Base-by-base conservation (phyloP, 2,329 filamentous ascomycete species). In the Talaromyces piceae region DNA sequence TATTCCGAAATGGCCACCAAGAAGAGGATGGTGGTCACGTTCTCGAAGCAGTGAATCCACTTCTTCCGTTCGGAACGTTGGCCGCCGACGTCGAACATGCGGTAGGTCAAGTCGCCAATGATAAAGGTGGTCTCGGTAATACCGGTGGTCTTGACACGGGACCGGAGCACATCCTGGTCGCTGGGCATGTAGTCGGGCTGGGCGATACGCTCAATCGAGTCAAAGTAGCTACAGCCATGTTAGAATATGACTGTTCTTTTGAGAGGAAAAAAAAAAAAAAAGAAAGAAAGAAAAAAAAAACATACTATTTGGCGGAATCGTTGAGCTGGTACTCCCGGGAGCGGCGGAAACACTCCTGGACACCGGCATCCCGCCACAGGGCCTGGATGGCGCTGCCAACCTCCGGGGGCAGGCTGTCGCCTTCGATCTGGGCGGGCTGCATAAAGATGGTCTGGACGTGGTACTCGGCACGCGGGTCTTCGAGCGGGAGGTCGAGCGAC, bases 11-110 rank as follows among this genome's bases (percentile, higher is more conserved):
- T 95, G 72, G 91, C 91, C 59, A 96, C 91, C 51, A 95, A 76
- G 83, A 96, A 96, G 33, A 96, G 86, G 61, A 96, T 95, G 8
- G 91, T 95, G 7, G 90, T 95, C 64, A 96, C 91, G 63, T 96
- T 95, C 77, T 96, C 91, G 73, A 96, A 96, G 76, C 91, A 95
- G 77, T 96, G 91, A 62, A 96, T 96, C 91, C 91, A 96, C 82
- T 96, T 96, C 86, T 96, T 96, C 68, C 91, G 85, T 74, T 96
- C 91, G 5, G 89, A 95, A 69, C 91, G 83, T 73, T 95, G 91
- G 58, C 91, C 91, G 79, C 91, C 91, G 43, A 96, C 91, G 65
- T 96, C 91, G 73, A 95, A 95, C 91, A 96, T 95, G 60, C 90
- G 84, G 77, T 95, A 96, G 52, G 90, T 95, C 58, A 96, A 77